Conservation (phyloP, 352 stramenopile genomes). For the Pythium coloratum region DNA sequence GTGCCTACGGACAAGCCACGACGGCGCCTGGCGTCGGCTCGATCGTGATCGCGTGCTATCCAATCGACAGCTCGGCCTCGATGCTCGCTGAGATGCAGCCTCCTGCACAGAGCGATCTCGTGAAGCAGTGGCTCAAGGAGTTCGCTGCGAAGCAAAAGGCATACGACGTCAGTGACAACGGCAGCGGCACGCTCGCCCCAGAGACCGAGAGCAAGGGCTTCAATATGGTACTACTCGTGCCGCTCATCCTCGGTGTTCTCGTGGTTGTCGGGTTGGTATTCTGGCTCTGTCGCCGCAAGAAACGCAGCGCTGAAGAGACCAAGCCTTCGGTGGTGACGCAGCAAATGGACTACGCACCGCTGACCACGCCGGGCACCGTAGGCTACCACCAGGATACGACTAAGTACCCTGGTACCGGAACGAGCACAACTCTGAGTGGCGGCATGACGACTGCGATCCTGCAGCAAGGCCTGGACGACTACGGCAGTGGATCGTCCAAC, state of each 20-base stretch:
- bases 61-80: neutral
- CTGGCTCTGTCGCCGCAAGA: constrained; percentile 5
- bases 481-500: constrained; percentile 5
- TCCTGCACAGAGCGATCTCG: constrained; percentile 2
- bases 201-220: constrained; percentile 7
- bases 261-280: neutral
- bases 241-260: neutral
- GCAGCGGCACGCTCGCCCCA: neutral
- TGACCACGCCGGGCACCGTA: neutral
- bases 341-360: neutral
- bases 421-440: neutral
- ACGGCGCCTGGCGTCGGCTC: neutral
- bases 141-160: neutral
- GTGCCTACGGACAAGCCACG: neutral
- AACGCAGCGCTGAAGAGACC: neutral
- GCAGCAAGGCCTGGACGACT: constrained; percentile 4
- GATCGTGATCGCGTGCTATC: constrained; percentile 13
- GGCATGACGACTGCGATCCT: neutral
- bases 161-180: neutral
- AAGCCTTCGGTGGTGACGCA: neutral
- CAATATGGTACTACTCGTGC: constrained; percentile 1
- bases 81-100: neutral
- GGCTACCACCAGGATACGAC: neutral
- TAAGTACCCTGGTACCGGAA: neutral
- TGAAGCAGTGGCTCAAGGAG: constrained; percentile 17